Conservation (phyloP, 2,329 filamentous ascomycete species). For the Nigrospora osmanthi region DNA sequence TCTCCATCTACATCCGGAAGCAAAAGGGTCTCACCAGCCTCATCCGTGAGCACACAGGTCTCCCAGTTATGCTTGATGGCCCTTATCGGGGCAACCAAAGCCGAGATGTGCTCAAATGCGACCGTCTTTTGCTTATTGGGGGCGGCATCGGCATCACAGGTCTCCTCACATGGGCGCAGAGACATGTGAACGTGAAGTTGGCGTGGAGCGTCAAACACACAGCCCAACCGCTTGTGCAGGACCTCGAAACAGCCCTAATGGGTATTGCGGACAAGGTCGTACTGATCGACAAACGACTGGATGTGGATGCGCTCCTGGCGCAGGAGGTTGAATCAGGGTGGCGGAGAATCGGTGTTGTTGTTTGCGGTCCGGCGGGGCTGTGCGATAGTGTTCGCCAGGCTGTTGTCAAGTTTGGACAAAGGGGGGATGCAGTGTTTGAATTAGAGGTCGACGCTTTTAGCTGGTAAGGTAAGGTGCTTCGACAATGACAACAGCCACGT, state of each 20-base stretch:
- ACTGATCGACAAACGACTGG: constrained; percentile 3
- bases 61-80: constrained; percentile 5
- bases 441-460: no score
- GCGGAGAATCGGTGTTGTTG: no score
- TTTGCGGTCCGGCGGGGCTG: no score
- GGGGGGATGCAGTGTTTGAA: no score
- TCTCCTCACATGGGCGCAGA: constrained; percentile 1
- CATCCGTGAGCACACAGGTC: not conserved
- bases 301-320: constrained; percentile 3
- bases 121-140: constrained; percentile 8
- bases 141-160: constrained; percentile 9
- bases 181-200: constrained; percentile 6
- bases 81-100: constrained; percentile 4
- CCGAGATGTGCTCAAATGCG: constrained; percentile 3
- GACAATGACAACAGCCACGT: no score
- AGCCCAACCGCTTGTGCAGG: not conserved
- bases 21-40: constrained; percentile 2
- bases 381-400: no score
- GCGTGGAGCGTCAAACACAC: constrained; percentile 3
- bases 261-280: constrained; percentile 4
- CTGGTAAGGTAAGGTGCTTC: no score
- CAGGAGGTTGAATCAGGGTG: not conserved
- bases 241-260: constrained; percentile 1
- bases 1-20: constrained; percentile 5
- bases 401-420: no score